A percentile compares a stretch with the other conserved stretches of the same genome.
These are phyloP conservation scores for Przewalskia tangutica DNA, from an alignment of 257 asterid genomes.

Conservation along the genomic window DNA sequence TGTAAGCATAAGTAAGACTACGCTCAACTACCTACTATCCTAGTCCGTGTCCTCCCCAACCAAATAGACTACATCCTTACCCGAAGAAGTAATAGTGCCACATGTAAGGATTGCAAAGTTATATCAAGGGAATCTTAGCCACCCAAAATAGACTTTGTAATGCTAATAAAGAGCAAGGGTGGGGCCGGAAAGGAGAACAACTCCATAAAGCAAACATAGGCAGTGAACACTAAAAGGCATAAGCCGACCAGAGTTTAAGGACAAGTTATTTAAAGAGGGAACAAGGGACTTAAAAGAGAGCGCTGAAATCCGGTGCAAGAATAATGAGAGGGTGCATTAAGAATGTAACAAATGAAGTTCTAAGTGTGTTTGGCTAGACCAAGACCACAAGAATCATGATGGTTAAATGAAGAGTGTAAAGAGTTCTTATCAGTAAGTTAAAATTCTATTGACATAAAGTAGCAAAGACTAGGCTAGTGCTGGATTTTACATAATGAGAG, in stretches of 20 bases:
- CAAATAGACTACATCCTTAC: not conserved
- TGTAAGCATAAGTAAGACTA: no score
- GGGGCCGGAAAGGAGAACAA: not conserved
- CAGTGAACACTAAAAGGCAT: not conserved
- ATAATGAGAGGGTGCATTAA: not conserved
- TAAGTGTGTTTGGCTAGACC: not conserved
- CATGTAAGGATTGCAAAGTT: not conserved
- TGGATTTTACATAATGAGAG: not conserved
- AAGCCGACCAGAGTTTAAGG: not conserved
- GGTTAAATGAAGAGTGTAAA: not conserved
- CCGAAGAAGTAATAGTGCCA: not conserved
- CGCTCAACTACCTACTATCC: no score
- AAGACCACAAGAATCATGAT: not conserved
- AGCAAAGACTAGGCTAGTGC: not conserved
- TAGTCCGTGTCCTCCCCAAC: no score
- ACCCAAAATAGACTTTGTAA: not conserved
- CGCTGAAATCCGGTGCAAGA: not conserved
- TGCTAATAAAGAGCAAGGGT: not conserved
- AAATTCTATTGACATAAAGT: not conserved
- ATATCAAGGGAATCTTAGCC: not conserved
- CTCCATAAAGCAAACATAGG: not conserved
- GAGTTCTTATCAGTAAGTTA: not conserved
- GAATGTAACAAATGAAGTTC: not conserved
- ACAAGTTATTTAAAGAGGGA: not conserved
- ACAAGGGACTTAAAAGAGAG: not conserved